phyloP scores from a whole-genome alignment of 2,329 filamentous ascomycete genomes.

The Fusarium sp. region DNA sequence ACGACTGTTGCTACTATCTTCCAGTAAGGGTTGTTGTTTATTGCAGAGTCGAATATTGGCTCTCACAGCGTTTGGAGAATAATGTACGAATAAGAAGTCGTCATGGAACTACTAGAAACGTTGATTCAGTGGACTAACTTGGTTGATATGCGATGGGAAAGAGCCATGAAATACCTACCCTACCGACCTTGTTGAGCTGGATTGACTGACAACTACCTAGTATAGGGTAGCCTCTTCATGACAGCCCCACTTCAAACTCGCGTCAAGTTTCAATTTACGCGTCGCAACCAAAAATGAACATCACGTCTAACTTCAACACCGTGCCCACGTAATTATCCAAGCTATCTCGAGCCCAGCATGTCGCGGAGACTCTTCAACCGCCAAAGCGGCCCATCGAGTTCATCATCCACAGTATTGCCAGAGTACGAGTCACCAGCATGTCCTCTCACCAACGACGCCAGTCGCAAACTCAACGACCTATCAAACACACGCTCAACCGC shows the following conservation, averaged over 20 bases:
- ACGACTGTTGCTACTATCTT: background rate
- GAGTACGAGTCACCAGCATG: conserved; percentile 63
- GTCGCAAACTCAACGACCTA: conserved; percentile 58
- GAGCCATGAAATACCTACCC: background rate
- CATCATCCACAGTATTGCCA: conserved; percentile 53
- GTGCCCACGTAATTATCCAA: conserved; percentile 12
- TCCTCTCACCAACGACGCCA: conserved; percentile 57
- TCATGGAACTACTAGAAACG: background rate
- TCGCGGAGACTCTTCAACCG: conserved; percentile 52
- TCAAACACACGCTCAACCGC: conserved; percentile 56
- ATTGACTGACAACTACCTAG: too few relatives aligned
- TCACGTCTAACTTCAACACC: conserved; percentile 10
- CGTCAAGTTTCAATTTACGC: conserved; percentile 33
- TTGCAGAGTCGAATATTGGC: background rate
- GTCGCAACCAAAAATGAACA: conserved; percentile 2
- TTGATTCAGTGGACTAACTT: background rate
- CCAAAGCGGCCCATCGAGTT: conserved; percentile 27
- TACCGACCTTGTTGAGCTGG: too few relatives aligned
- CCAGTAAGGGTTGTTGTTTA: background rate
- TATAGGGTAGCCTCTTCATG: conserved; percentile 1
- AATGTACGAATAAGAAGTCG: background rate
- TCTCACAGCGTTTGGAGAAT: background rate
- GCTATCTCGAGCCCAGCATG: conserved; percentile 42
- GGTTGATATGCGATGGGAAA: background rate
- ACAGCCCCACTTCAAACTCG: background rate